Conservation (phyloP, 345 rosid genomes). For the Arabis alpina region DNA sequence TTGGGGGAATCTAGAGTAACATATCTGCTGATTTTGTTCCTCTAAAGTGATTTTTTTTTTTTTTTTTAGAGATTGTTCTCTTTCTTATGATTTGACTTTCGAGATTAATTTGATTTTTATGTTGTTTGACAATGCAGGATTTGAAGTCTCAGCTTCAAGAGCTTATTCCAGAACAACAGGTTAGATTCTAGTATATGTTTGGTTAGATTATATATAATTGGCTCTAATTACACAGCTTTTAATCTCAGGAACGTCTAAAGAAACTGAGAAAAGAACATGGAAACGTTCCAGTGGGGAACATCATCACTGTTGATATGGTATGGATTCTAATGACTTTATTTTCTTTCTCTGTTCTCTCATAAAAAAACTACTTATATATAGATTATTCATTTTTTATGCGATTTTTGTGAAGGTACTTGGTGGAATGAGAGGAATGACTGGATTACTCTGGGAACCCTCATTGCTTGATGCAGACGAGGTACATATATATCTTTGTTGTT, state of each 20-base stretch:
- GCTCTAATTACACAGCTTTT: neutral
- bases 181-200: constrained; percentile 16
- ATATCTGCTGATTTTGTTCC: neutral
- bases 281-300: constrained; percentile 78
- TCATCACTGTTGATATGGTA: constrained; percentile 92
- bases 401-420: constrained; percentile 71
- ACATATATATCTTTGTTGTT: neutral
- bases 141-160: constrained; percentile 82
- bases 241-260: constrained; percentile 79
- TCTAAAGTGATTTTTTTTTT: neutral
- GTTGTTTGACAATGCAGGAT: constrained; percentile 52
- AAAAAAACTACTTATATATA: neutral
- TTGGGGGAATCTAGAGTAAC: no score
- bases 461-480: constrained; percentile 96
- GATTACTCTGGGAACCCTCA: constrained; percentile 95
- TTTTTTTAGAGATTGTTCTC: no score
- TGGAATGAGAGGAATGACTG: constrained; percentile 99
- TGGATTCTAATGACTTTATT: neutral
- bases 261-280: constrained; percentile 81
- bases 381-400: neutral
- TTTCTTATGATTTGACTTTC: neutral
- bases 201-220: neutral
- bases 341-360: neutral
- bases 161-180: constrained; percentile 95
- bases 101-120: constrained; percentile 14